Evolutionary conservation across 1,139 yeast species (phyloP).

Genomic region (Zygoascus hellenicus): DNA sequence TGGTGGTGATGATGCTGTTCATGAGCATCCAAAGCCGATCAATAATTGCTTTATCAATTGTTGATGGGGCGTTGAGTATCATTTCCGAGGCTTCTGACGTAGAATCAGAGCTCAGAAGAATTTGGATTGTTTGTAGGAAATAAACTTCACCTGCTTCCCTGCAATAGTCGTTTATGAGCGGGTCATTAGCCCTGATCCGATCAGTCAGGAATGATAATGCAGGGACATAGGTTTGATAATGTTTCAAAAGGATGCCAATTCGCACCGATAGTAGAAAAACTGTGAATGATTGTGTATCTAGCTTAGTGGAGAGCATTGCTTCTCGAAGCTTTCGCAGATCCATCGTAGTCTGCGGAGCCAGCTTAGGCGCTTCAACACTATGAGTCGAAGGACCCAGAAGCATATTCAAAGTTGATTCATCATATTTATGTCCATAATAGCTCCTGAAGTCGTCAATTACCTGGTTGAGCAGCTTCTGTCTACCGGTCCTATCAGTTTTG

Average conservation of each 20-base stretch:
- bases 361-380: too few relatives aligned
- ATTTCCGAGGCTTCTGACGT: neutral
- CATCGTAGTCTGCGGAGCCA: neutral
- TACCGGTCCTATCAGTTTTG: neutral
- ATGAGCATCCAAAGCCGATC: neutral
- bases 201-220: neutral
- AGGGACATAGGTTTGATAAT: constrained; percentile 5
- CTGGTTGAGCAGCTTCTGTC: neutral
- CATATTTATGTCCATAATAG: too few relatives aligned
- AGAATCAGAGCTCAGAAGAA: too few relatives aligned
- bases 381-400: too few relatives aligned
- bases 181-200: too few relatives aligned
- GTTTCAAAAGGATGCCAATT: constrained; percentile 7
- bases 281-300: neutral
- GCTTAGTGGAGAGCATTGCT: constrained; percentile 1
- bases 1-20: neutral
- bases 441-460: neutral
- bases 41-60: neutral
- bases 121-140: too few relatives aligned
- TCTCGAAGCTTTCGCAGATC: constrained; percentile 9
- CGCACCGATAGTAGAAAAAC: constrained; percentile 2
- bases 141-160: too few relatives aligned
- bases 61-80: neutral
- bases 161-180: too few relatives aligned
- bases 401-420: too few relatives aligned